Evolutionary conservation across 352 stramenopile genomes (phyloP).

Genomic region (Phytophthora pinifolia): DNA sequence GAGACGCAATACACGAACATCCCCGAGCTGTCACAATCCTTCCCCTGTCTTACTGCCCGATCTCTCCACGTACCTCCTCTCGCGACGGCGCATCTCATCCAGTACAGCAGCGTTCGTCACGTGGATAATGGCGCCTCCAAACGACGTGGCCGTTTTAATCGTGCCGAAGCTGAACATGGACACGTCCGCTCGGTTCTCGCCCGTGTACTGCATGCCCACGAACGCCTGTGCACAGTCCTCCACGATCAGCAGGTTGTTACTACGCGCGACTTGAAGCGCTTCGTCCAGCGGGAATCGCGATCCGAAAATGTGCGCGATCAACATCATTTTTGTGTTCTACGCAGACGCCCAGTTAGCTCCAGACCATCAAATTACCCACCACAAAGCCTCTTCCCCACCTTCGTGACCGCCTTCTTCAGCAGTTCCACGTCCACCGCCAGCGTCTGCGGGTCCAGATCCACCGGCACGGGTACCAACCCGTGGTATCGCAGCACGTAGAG

Average conservation of each 20-base stretch:
- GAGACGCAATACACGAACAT: neutral
- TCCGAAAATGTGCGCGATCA: constrained; percentile 86
- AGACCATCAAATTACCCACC: neutral
- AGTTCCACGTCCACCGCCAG: constrained; percentile 55
- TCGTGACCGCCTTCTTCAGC: constrained; percentile 45
- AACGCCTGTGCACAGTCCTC: constrained; percentile 86
- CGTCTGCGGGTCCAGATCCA: constrained; percentile 70
- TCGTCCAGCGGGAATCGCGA: constrained; percentile 57
- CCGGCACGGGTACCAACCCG: constrained; percentile 67
- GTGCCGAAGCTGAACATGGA: constrained; percentile 90
- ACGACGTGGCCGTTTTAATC: constrained; percentile 86
- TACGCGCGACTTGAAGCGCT: constrained; percentile 50
- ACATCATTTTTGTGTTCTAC: constrained; percentile 63
- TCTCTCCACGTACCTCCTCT: constrained; percentile 41
- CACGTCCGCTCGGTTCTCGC: constrained; percentile 59
- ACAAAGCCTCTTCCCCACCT: constrained; percentile 24
- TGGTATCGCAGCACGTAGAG: constrained; percentile 77
- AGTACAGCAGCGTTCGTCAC: constrained; percentile 58
- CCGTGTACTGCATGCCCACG: constrained; percentile 60
- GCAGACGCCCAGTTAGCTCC: constrained; percentile 6
- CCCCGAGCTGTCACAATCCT: neutral
- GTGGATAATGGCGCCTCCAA: constrained; percentile 67
- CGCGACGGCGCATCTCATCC: constrained; percentile 66
- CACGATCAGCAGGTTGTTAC: constrained; percentile 59
- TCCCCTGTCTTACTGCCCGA: neutral